phyloP scores from a whole-genome alignment of 176 grass and related monocot genomes.

The Musa itinerans region DNA sequence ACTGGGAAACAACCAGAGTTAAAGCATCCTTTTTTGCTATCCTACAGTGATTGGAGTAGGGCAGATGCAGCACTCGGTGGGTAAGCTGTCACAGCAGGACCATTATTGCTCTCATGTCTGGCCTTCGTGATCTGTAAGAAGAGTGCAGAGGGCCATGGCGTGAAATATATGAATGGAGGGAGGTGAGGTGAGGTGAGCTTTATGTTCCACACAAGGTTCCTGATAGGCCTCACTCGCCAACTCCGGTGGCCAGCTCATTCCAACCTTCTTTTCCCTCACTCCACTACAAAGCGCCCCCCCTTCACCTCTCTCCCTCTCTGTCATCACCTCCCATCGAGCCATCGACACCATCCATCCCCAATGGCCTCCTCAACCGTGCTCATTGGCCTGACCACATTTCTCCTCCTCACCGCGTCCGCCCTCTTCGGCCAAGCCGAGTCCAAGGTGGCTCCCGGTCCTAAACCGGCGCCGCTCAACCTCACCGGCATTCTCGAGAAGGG shows the following conservation, averaged over 20 bases:
- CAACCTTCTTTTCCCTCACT: background rate
- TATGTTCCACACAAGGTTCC: background rate
- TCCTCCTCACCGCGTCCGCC: constrained; percentile 5
- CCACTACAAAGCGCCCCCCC: background rate
- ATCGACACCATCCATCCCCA: background rate
- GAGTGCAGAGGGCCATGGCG: background rate
- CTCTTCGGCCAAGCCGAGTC: constrained; percentile 2
- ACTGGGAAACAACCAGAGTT: too few relatives aligned
- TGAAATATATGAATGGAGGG: background rate
- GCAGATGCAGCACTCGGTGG: too few relatives aligned
- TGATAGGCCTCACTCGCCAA: constrained; percentile 7
- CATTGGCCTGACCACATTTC: constrained; percentile 12
- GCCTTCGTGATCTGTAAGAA: too few relatives aligned
- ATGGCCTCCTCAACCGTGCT: constrained; percentile 28
- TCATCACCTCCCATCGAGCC: too few relatives aligned
- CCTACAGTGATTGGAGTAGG: too few relatives aligned
- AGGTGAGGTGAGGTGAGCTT: background rate
- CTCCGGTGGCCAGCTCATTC: constrained; percentile 1
- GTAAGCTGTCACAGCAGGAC: background rate
- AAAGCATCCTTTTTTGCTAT: too few relatives aligned
- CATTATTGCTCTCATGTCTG: background rate
- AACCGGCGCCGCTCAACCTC: constrained; percentile 39
- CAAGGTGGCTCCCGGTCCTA: constrained; percentile 4
- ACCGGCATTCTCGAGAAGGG: constrained; percentile 60
- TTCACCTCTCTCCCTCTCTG: background rate